Percentiles rank a stretch among this genome's conserved stretches.
phyloP scores from a whole-genome alignment of 2,329 filamentous ascomycete genomes.

The Ophiostoma tasmaniense region DNA sequence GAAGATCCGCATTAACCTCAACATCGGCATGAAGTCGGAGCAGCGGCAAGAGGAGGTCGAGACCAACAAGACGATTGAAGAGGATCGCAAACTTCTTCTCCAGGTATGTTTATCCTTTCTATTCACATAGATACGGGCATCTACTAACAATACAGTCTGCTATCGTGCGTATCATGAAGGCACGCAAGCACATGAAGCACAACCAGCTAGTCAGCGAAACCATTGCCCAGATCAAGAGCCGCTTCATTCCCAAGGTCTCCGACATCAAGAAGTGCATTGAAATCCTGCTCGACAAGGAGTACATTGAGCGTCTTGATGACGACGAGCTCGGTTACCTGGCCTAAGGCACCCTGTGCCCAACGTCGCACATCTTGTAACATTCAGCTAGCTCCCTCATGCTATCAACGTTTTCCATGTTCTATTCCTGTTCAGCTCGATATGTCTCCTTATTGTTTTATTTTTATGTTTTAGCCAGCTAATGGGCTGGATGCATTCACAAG shows the following conservation, averaged over 20 bases:
- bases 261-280: constrained; percentile 99
- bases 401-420: not conserved
- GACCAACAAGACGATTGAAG: constrained; percentile 98
- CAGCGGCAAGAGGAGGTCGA: constrained; percentile 94
- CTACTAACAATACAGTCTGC: constrained; percentile 58
- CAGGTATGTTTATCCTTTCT: constrained; percentile 58
- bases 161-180: constrained; percentile 99
- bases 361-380: not conserved
- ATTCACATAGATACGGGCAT: no score
- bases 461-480: not conserved
- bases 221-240: constrained; percentile 86
- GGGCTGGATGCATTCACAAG: not conserved
- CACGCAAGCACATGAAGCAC: constrained; percentile 98
- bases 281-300: constrained; percentile 97
- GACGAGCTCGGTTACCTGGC: constrained; percentile 93
- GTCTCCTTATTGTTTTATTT: not conserved
- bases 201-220: constrained; percentile 88
- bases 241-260: constrained; percentile 83
- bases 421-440: not conserved
- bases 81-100: constrained; percentile 90
- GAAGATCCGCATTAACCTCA: constrained; percentile 95
- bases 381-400: constrained; percentile 1
- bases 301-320: constrained; percentile 87
- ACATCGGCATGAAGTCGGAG: constrained; percentile 89
- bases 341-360: constrained; percentile 36